phyloP scores from a whole-genome alignment of 257 asterid genomes.

The Fraxinus quadrangulata region DNA sequence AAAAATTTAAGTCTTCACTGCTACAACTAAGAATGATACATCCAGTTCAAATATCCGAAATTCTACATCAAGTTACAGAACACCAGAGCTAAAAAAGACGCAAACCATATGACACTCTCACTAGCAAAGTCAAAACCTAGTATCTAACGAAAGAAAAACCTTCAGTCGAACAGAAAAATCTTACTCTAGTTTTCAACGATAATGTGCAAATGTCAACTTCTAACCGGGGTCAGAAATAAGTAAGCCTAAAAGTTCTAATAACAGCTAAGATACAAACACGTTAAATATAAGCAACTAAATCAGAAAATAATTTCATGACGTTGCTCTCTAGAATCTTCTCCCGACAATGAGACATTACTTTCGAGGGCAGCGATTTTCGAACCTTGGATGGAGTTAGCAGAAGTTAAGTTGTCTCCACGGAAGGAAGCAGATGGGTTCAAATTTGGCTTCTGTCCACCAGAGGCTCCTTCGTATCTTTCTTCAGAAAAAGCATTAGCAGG shows the following conservation, averaged over 20 bases:
- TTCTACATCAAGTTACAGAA: slow-evolving; percentile 37
- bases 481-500: slow-evolving; percentile 50
- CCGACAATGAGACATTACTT: slow-evolving; percentile 40
- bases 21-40: slow-evolving; percentile 30
- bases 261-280: slow-evolving; percentile 37
- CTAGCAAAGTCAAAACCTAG: slow-evolving; percentile 39
- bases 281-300: slow-evolving; percentile 20
- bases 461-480: slow-evolving; percentile 40
- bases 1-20: too few species aligned
- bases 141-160: slow-evolving; percentile 33
- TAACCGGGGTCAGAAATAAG: slow-evolving; percentile 31
- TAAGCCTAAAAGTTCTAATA: slow-evolving; percentile 41
- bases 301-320: slow-evolving; percentile 59
- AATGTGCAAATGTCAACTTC: slow-evolving; percentile 31
- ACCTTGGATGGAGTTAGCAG: slow-evolving; percentile 43
- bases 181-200: slow-evolving; percentile 32
- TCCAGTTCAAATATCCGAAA: slow-evolving; percentile 33
- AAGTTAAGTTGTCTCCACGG: slow-evolving; percentile 47
- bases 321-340: slow-evolving; percentile 57
- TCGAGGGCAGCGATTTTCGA: slow-evolving; percentile 43
- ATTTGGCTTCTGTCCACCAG: slow-evolving; percentile 40
- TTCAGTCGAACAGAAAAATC: slow-evolving; percentile 31
- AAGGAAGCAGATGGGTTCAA: slow-evolving; percentile 48
- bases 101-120: slow-evolving; percentile 27
- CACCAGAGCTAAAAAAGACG: slow-evolving; percentile 21